A percentile compares a stretch with the other conserved stretches of the same genome.
Evolutionary conservation across 2,329 filamentous ascomycete species (phyloP).

Genomic region (Scedosporium aurantiacum): DNA sequence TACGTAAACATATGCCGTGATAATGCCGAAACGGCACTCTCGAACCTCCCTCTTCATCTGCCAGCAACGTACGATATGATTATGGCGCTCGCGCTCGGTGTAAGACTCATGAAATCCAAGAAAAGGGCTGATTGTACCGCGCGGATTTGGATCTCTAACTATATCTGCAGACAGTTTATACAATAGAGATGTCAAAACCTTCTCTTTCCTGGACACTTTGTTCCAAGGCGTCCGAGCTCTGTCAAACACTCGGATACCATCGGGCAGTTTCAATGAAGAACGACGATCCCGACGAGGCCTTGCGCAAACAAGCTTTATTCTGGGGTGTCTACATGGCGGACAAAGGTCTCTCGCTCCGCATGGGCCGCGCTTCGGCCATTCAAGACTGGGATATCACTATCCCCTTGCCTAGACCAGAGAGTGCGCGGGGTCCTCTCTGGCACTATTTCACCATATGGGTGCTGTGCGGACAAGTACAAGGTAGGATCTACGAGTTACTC

Average conservation of each 20-base stretch:
- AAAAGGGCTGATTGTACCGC: background rate
- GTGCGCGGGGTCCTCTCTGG: slow-evolving; percentile 17
- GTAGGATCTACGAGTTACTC: slow-evolving; percentile 43
- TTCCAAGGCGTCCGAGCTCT: slow-evolving; percentile 21
- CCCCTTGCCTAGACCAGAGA: slow-evolving; percentile 23
- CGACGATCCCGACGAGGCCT: slow-evolving; percentile 30
- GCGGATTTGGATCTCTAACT: background rate
- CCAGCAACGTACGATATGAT: slow-evolving; percentile 18
- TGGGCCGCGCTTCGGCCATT: slow-evolving; percentile 41
- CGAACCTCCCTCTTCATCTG: slow-evolving; percentile 20
- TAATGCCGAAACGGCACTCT: slow-evolving; percentile 21
- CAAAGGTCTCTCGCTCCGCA: slow-evolving; percentile 41
- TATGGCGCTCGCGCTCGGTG: slow-evolving; percentile 13
- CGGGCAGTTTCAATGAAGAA: slow-evolving; percentile 12
- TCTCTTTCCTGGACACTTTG: slow-evolving; percentile 19
- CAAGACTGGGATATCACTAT: slow-evolving; percentile 52
- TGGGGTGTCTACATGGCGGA: slow-evolving; percentile 48
- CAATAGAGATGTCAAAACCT: slow-evolving; percentile 21
- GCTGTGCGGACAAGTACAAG: slow-evolving; percentile 40
- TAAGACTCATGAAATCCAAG: slow-evolving; percentile 6
- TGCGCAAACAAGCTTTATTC: slow-evolving; percentile 28
- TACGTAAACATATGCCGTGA: slow-evolving; percentile 15
- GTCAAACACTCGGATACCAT: slow-evolving; percentile 21
- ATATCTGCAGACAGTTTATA: slow-evolving; percentile 16
- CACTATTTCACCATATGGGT: slow-evolving; percentile 37